phyloP scores from a whole-genome alignment of 495 filamentous ascomycete species.

The Neurospora tetraspora region DNA sequence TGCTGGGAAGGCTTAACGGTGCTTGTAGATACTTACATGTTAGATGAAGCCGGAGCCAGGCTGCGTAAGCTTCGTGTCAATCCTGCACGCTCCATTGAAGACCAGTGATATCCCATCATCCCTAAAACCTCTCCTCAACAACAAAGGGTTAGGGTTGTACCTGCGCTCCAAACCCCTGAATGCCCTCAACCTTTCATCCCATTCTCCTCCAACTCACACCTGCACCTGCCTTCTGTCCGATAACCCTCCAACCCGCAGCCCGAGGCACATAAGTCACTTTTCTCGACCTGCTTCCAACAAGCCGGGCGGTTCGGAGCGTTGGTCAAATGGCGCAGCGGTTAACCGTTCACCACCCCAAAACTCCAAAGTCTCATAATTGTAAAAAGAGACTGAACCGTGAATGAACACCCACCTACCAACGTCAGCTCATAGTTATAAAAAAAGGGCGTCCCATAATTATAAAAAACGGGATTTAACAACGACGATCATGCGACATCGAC shows the following conservation, averaged over 20 bases:
- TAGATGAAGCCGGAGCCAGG: not conserved
- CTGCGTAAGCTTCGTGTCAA: not conserved
- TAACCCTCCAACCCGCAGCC: not conserved
- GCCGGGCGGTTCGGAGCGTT: not conserved
- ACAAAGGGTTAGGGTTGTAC: not conserved
- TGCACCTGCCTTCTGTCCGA: not conserved
- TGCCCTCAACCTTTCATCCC: not conserved
- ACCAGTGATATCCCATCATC: not conserved
- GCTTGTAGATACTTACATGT: not conserved
- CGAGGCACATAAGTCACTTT: not conserved
- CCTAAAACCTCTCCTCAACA: not conserved
- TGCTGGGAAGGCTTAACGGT: constrained; percentile 45
- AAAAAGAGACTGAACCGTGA: not conserved
- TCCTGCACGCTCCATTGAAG: not conserved
- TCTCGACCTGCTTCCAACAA: not conserved
- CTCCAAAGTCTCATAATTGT: not conserved
- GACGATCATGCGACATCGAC: not conserved
- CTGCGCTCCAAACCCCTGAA: not conserved
- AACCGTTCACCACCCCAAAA: not conserved
- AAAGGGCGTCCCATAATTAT: not conserved
- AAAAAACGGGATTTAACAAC: not conserved
- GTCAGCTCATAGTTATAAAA: not conserved
- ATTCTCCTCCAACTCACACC: not conserved
- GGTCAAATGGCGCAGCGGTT: not conserved
- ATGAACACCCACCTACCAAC: not conserved